Percentiles rank a stretch among this genome's conserved stretches.
Conservation (phyloP, 176 grass and related monocot species). For the Hordeum marinum region DNA sequence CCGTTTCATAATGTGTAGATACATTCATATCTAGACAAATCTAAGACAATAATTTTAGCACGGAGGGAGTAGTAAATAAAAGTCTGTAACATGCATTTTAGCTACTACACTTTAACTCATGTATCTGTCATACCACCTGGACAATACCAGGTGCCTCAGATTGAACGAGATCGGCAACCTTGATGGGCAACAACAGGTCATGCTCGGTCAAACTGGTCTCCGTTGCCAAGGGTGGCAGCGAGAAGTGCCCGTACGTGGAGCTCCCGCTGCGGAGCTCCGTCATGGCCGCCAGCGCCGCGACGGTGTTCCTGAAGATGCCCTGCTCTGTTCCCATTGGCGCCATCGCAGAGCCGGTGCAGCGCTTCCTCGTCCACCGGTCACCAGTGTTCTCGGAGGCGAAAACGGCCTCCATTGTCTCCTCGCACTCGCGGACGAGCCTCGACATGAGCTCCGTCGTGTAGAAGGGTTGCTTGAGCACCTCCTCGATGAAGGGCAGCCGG, state of each 20-base stretch:
- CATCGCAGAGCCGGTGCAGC: background rate
- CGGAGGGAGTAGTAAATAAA: no score
- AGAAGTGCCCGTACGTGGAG: conserved; percentile 63
- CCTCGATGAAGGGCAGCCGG: conserved; percentile 64
- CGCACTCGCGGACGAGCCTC: conserved; percentile 61
- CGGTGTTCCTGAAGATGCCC: conserved; percentile 64
- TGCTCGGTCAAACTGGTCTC: conserved; percentile 19
- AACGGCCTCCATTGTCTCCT: conserved; percentile 50
- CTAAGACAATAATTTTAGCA: no score
- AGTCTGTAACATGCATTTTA: no score
- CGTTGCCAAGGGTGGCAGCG: conserved; percentile 48
- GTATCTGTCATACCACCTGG: background rate
- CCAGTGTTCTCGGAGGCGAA: conserved; percentile 4
- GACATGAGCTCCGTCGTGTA: conserved; percentile 80
- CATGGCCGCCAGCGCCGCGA: conserved; percentile 59
- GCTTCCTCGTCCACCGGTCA: background rate
- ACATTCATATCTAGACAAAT: no score
- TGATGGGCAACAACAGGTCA: conserved; percentile 28
- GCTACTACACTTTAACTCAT: no score
- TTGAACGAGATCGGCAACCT: conserved; percentile 41
- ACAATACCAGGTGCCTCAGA: background rate
- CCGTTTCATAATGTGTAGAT: no score
- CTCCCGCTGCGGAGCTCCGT: conserved; percentile 59
- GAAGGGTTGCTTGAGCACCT: conserved; percentile 75
- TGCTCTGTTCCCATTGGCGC: background rate